phyloP scores from a whole-genome alignment of 2,329 filamentous ascomycete species.

The Beauveria scarabaeidicola region DNA sequence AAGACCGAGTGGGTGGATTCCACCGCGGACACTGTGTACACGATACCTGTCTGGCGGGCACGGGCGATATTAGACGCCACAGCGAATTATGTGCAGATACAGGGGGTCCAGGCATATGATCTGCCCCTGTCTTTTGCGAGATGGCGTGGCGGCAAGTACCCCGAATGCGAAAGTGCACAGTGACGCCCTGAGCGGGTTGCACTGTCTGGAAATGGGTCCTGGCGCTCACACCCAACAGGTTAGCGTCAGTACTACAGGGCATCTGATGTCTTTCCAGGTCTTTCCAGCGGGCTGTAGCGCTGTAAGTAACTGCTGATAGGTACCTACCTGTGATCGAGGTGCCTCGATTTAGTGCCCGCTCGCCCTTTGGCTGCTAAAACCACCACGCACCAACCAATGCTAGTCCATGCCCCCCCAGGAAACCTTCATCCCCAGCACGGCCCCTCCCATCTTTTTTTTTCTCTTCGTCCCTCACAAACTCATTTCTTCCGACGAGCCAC shows the following conservation, averaged over 20 bases:
- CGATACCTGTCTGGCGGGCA: conserved; percentile 6
- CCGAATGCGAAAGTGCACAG: not conserved
- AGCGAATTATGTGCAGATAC: not conserved
- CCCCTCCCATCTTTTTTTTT: conserved; percentile 4
- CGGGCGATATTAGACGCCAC: conserved; percentile 8
- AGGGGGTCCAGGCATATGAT: conserved; percentile 2
- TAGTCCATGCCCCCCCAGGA: not conserved
- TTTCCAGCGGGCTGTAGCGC: not conserved
- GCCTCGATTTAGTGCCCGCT: not conserved
- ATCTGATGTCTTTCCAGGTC: not conserved
- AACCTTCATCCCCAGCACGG: not conserved
- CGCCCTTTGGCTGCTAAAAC: not conserved
- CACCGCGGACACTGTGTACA: conserved; percentile 9
- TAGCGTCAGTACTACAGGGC: not conserved
- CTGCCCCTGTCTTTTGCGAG: not conserved
- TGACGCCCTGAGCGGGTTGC: not conserved
- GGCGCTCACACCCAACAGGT: not conserved
- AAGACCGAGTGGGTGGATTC: not conserved
- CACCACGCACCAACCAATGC: not conserved
- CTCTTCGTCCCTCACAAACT: conserved; percentile 10
- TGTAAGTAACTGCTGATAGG: not conserved
- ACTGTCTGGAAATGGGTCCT: not conserved
- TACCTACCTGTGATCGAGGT: not conserved
- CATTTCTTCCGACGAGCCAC: conserved; percentile 9
- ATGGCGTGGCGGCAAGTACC: conserved; percentile 3